These are phyloP conservation scores for barrel medic (Medicago truncatula) DNA, from an alignment of 306 rosid species.

Conservation along the genomic window MtrunA17r5.0-ANR NC_053044.1:55797501-55798000, in stretches of 20 bases:
- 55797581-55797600: constrained; percentile 37
- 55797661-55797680: background rate
- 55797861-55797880: too few relatives aligned
- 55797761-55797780: background rate
- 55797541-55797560: constrained; percentile 81
- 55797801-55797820: background rate
- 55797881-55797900: background rate
- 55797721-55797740: background rate
- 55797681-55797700: background rate
- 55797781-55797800: background rate
- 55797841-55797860: background rate
- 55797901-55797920: too few relatives aligned
- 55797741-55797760: background rate
- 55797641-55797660: background rate
- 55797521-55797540: constrained; percentile 68
- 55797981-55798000: constrained; percentile 67
- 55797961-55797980: background rate
- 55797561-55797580: constrained; percentile 62
- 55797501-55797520: constrained; percentile 87
- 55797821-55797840: background rate
- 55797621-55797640: too few relatives aligned
- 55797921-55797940: background rate
- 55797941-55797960: background rate
- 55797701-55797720: background rate
- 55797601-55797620: constrained; percentile 6